Base-by-base conservation (phyloP, 371 early-diverging fungal species). In the Parasitella parasitica region DNA sequence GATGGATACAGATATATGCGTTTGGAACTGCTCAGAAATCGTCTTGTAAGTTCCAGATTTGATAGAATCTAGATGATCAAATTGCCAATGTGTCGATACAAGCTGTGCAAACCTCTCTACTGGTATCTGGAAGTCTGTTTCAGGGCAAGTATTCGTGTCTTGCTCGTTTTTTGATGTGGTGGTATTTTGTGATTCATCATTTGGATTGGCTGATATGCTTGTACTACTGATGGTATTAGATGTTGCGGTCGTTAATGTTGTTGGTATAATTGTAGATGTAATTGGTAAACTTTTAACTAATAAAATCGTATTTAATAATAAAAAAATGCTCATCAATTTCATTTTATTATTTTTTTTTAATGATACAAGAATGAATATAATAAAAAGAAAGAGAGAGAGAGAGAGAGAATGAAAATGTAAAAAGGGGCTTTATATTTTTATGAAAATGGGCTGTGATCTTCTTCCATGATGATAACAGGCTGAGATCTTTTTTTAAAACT, bases 11-110 rank as follows among this genome's bases (percentile, higher is more conserved):
- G 59, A 34, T 15, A 78, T 66, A 32, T 73, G 78, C n/a, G 63
- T 51, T 63, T 74, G 71, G 28, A 78, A 62, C 46, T 67, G 61
- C 32, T 66, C 52, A 15, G 73, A 67, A 5, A 75, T 78, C 4
- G 63, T 51, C 49, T 66, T 61, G 50, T 73, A 75, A 0, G 67
- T 73, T 4, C 60, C 59, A 11, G 73, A 55, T n/a, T 64, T 58
- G 24, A 78, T 73, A 6, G 71, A 53, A 27, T 78, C 78, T 13
- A 78, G 46, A 59, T 78, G 78, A 39, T 78, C 78, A 58, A 70
- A 78, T 27, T 75, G 73, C 75, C 75, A 75, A 28, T 78, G 78
- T 11, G 75, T 75, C 2, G 78, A 61, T 35, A 78, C 18, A 9
- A 73, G 70, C 32, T 78, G 73, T n/a, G 73, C 69, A 61, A 78